A percentile compares a stretch with the other conserved stretches of the same genome.
phyloP scores from a whole-genome alignment of 768 basidiomycete species.

The Pleurotus platypus region DNA sequence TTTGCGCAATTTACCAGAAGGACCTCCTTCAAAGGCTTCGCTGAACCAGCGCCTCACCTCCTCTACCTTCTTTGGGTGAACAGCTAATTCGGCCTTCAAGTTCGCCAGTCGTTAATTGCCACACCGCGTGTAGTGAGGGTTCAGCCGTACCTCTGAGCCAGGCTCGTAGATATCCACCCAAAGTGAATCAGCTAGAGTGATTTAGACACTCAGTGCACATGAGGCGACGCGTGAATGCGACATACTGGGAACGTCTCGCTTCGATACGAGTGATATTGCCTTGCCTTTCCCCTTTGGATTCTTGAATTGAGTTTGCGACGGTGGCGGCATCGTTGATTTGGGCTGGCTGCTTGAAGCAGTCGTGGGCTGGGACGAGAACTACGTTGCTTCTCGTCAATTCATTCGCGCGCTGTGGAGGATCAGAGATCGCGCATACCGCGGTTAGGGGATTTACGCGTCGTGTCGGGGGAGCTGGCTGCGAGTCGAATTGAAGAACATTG shows the following conservation, averaged over 20 bases:
- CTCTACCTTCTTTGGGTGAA: conserved; percentile 77
- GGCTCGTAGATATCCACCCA: conserved; percentile 71
- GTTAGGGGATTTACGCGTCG: conserved; percentile 21
- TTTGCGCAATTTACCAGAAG: conserved; percentile 58
- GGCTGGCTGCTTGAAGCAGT: neutral
- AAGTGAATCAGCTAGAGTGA: conserved; percentile 33
- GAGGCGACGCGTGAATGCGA: neutral
- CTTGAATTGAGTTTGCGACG: neutral
- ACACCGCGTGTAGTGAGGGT: neutral
- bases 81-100: conserved; percentile 64
- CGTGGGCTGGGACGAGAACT: conserved; percentile 7
- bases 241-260: neutral
- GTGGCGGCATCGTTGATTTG: neutral
- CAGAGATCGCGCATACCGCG: conserved; percentile 13
- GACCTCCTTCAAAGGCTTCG: conserved; percentile 70
- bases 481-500: conserved; percentile 11
- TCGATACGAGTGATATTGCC: conserved; percentile 13
- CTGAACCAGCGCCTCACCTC: conserved; percentile 72
- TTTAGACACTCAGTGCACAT: neutral
- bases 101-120: neutral
- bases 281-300: conserved; percentile 21
- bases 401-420: neutral
- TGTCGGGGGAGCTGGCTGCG: conserved; percentile 2
- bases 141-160: conserved; percentile 41
- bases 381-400: neutral